Evolutionary conservation across 2,329 filamentous ascomycete genomes (phyloP), one percentile per base, ranked within the genome.

Genomic region (Aspergillus nomiae): DNA sequence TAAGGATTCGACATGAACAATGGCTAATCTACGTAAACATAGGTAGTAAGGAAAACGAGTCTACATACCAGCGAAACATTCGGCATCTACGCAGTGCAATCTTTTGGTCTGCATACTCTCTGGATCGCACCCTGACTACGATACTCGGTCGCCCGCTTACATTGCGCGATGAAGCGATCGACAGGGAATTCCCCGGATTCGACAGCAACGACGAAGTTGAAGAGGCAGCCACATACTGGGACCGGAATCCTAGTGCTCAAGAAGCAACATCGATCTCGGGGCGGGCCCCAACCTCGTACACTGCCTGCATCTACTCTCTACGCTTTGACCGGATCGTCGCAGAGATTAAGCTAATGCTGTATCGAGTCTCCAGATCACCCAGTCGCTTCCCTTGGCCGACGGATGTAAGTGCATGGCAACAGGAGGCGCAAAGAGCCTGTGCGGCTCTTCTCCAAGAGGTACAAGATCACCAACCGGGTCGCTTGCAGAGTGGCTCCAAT

Each of bases 281-380:
- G 8, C 28, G 9, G 48, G 28, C 48, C 16, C 28, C 48, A 10
- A 46, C 26, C 12, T 34, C 50, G 8, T 56, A 60, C 51, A 26
- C 45, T 12, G 58, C 58, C 6, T 60, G 59, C 41, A 24, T 60
- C 9, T 60, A 60, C 11, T 60, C 51, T 14, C 38, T 60, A 2
- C 59, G 59, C 8, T 60, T 60, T 8, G 59, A 60, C 30, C 41
- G 59, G 10, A 48, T 60, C 6, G 51, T 60, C 10, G 51, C 59
- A 14, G 59, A 60, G 59, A 60, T 60, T 5, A 60, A 60, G 24
- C 59, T 60, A 8, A 60, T 60, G 59, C 43, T 60, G 28, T 60
- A 60, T 12, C 59, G 59, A 19, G 59, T 60, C 1, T 54, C 59
- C 26, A 38, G 59, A 16, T 60, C 59, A 3, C 59, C 59, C 3